Base-by-base conservation (phyloP, 495 filamentous ascomycete species). In the Annulohypoxylon nitens region DNA sequence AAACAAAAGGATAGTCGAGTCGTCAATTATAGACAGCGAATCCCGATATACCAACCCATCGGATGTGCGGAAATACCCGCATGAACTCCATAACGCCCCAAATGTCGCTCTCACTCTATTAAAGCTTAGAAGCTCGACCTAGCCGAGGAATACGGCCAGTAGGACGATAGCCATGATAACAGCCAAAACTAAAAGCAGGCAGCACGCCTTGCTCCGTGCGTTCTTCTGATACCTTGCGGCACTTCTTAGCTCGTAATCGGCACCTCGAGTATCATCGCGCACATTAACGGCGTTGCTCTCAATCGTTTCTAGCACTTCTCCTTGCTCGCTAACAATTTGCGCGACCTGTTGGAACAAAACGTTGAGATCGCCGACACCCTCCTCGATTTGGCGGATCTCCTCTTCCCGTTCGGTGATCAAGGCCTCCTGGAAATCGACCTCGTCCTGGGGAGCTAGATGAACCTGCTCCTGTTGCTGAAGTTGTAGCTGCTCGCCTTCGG, bases 401-500 rank as follows among this genome's bases (percentile, higher is more conserved):
- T 91, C 87, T 79, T 99, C 96, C 16, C 96, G 93, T 85, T 98
- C 95, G 69, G 95, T 89, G 78, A 99, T 98, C 37, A 99, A 83
- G 10, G 91, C 90, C 69, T 98, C 97, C 77, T 99, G 97, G 84
- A 98, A 99, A 76, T 98, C 94, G 58, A 99, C 96, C 75, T 99
- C 96, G 76, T 93, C 91, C 78, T 99, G 96, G 39, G 94, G 88
- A 1, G 96, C 96, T 1, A 98, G 87, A 14, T 91, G 92, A 26
- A 91, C 84, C 74, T 93, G 88, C 71, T 96, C 90, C 76, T 95
- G 89, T 62, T 95, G 86, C 76, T 94, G 92, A 30, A 87, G 84
- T 70, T 91, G 88, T 61, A 88, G 86, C 58, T 88, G 86, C 30
- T 85, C 82, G 67, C 79, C 70, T 11, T 76, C 70, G 39, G 78